Evolutionary conservation across 2,329 filamentous ascomycete species (phyloP), one percentile per base, ranked within the genome.

Genomic region (Coniochaeta pulveracea): DNA sequence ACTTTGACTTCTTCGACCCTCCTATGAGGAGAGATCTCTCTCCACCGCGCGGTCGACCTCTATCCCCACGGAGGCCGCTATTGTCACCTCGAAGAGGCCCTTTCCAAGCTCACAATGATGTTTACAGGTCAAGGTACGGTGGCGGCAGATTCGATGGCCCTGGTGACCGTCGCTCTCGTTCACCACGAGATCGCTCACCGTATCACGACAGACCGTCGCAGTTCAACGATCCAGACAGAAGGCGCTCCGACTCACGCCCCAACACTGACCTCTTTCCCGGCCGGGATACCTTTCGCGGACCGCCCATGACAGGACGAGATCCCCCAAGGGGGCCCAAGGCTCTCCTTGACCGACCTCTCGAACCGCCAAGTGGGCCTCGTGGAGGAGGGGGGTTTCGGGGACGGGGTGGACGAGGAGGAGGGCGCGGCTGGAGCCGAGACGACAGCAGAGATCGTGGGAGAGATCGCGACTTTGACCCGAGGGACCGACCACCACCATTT

Each of bases 321-420:
- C 79, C 83, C 2, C 86, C 86, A 3, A 72, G 85, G 36, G 86
- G 83, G 1, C 85, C 86, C 9, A 85, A 88, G 54, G 84, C 82
- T 4, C 61, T 86, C 37, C 70, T 81, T 38, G 83, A 89, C 39
- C 59, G 72, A 19, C 70, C 74, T 37, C 70, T 81, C 38, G 83
- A 89, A 39, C 60, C 72, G 19, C 70, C 74, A n/a, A 72, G 69
- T 41, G 76, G 76, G 19, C 79, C 76, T 10, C 70, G 82, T 37
- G 79, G 79, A 26, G 69, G 76, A 37, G 75, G n/a, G n/a, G n/a
- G 72, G 7, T 83, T 79, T 48, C 61, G 62, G 3, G 70, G 66
- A 52, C 75, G 58, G 46, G 71, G 67, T 53, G 75, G 58, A 44
- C 67, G 51, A 48, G 74, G 51, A 38, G 72, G 63, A 45, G 74